Evolutionary conservation across 2,329 filamentous ascomycete genomes (phyloP), one percentile per base, ranked within the genome.

Genomic region (Diaporthe helianthi): DNA sequence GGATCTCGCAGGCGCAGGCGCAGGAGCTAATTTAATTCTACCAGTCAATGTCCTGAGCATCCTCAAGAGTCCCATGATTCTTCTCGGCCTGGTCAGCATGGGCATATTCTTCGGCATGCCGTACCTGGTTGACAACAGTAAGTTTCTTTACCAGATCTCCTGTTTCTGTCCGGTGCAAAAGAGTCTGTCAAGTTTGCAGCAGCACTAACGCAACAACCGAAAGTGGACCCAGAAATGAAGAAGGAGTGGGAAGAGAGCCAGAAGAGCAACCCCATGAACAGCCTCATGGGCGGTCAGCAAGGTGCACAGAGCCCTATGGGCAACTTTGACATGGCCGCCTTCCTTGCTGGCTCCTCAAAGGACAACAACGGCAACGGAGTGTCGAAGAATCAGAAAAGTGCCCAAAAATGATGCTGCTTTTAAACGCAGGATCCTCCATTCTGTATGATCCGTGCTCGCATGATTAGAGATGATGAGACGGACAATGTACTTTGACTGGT

Each of bases 141-240:
- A 72, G 93, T 87, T 8, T 66, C 33, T 49, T 26, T 33, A 38
- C 65, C 54, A 2, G 22, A 13, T 12, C 10, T 47, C 46, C 36
- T 49, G 17, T 31, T n/a, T n/a, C n/a, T n/a, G n/a, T 22, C 6
- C 9, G 41, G n/a, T 33, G 41, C 3, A 15, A 9, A 10, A 3
- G 29, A n/a, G 19, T n/a, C 9, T 12, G 29, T 41, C 29, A 24
- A 15, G 24, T 44, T 4, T 12, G 19, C n/a, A 13, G 19, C n/a
- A 13, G 9, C 33, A 60, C 55, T 55, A 65, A 53, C 29, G 33
- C 60, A 19, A 65, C n/a, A 19, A 7, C 46, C 31, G 33, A 54
- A 76, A 98, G 94, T 99, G 94, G 96, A 98, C 78, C 93, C 93
- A n/a, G 96, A 99, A 80, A 92, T 93, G 82, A 90, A 90, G 75